A percentile compares a stretch with the other conserved stretches of the same genome.
phyloP scores from a whole-genome alignment of 768 basidiomycete species.

The Mycena vitilis region DNA sequence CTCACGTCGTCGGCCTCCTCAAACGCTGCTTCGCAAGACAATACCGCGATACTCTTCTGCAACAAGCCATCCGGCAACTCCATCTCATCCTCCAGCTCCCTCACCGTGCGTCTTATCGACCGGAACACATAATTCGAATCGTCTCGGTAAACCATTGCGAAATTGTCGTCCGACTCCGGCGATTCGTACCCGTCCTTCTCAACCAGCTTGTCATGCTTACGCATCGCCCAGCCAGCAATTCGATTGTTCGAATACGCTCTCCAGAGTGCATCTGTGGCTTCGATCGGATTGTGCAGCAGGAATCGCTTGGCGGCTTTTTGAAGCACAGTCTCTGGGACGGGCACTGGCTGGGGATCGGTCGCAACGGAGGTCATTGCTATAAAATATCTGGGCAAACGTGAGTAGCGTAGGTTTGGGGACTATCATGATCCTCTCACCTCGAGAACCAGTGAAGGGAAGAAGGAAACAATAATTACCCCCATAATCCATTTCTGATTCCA shows the following conservation, averaged over 20 bases:
- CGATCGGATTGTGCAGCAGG: constrained; percentile 15
- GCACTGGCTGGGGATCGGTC: neutral
- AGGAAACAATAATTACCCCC: neutral
- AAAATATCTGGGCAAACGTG: neutral
- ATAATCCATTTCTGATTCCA: neutral
- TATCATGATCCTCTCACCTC: neutral
- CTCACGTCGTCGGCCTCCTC: constrained; percentile 19
- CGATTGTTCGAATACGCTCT: constrained; percentile 12
- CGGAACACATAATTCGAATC: constrained; percentile 15
- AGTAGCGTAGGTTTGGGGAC: neutral
- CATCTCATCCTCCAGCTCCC: constrained; percentile 13
- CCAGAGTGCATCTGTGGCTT: constrained; percentile 20
- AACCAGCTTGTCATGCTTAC: constrained; percentile 8
- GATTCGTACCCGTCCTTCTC: constrained; percentile 20
- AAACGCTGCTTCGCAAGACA: constrained; percentile 5
- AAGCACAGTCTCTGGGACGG: constrained; percentile 12
- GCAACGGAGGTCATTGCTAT: constrained; percentile 2
- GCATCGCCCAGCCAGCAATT: neutral
- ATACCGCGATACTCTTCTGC: constrained; percentile 19
- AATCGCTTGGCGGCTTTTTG: constrained; percentile 21
- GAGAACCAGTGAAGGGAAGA: neutral
- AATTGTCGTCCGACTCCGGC: constrained; percentile 18
- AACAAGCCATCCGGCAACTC: constrained; percentile 4
- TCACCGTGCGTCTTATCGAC: constrained; percentile 11
- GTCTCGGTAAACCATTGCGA: neutral